Conservation (phyloP, 169 alveolate species). For the Cryptosporidium viatorum region DNA sequence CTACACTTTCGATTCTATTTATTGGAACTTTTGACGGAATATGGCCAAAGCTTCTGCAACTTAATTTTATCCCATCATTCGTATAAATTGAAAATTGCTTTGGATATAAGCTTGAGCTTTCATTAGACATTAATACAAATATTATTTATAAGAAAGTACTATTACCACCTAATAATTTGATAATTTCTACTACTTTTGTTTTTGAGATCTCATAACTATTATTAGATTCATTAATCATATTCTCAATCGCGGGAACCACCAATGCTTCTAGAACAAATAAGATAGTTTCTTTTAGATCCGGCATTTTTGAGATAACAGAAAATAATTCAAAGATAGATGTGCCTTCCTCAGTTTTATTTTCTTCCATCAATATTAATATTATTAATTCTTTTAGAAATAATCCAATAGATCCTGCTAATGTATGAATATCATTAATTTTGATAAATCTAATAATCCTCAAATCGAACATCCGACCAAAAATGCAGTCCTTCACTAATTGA, state of each 20-base stretch:
- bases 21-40: background rate
- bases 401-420: slow-evolving; percentile 17
- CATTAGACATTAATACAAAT: background rate
- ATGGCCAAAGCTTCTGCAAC: slow-evolving; percentile 62
- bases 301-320: slow-evolving; percentile 5
- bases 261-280: slow-evolving; percentile 1
- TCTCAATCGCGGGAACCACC: slow-evolving; percentile 52
- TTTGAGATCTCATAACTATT: slow-evolving; percentile 3
- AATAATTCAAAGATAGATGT: background rate
- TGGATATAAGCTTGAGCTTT: slow-evolving; percentile 28
- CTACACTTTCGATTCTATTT: slow-evolving; percentile 1
- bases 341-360: background rate
- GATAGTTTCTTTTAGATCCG: slow-evolving; percentile 22
- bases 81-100: slow-evolving; percentile 35
- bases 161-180: background rate
- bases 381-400: slow-evolving; percentile 42
- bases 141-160: background rate
- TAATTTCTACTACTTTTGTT: background rate
- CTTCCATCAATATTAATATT: background rate
- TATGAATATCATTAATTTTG: background rate
- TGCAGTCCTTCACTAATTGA: slow-evolving; percentile 35
- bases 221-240: background rate
- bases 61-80: slow-evolving; percentile 35
- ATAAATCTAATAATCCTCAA: slow-evolving; percentile 37
- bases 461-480: slow-evolving; percentile 40